Conservation (phyloP, 1,284 basidiomycete species). For the Lentinula novae-zelandiae region DNA sequence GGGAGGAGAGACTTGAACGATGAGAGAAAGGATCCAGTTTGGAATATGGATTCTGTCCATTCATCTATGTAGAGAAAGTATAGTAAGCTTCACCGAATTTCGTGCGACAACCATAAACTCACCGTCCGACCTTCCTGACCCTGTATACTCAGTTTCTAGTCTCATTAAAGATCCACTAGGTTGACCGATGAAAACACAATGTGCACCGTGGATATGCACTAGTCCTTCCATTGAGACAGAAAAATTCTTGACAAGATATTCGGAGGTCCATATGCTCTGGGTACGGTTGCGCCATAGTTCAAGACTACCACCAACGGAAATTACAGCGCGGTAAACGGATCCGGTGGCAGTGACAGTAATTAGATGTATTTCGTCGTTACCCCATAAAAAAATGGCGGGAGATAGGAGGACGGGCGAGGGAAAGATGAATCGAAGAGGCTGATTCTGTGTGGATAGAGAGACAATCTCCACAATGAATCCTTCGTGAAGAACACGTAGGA, state of each 20-base stretch:
- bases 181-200: conserved; percentile 65
- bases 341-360: conserved; percentile 66
- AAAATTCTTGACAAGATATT: conserved; percentile 62
- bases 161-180: conserved; percentile 71
- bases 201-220: conserved; percentile 69
- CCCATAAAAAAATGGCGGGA: conserved; percentile 62
- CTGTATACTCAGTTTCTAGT: conserved; percentile 58
- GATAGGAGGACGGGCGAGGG: conserved; percentile 66
- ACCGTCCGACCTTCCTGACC: conserved; percentile 54
- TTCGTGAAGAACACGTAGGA: conserved; percentile 73
- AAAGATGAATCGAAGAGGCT: conserved; percentile 74
- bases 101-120: conserved; percentile 18
- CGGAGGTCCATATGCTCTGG: conserved; percentile 57
- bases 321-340: conserved; percentile 73
- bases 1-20: conserved; percentile 67
- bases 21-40: conserved; percentile 59
- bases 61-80: conserved; percentile 37
- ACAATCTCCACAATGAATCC: conserved; percentile 76
- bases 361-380: conserved; percentile 64
- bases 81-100: too few species aligned
- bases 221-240: conserved; percentile 42
- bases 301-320: conserved; percentile 53
- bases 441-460: conserved; percentile 59
- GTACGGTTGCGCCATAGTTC: conserved; percentile 58
- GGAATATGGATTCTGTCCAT: conserved; percentile 65